A percentile compares a stretch with the other conserved stretches of the same genome.
phyloP scores from a whole-genome alignment of 192 early-diverging fungal genomes.

The Radiomyces spectabilis region DNA sequence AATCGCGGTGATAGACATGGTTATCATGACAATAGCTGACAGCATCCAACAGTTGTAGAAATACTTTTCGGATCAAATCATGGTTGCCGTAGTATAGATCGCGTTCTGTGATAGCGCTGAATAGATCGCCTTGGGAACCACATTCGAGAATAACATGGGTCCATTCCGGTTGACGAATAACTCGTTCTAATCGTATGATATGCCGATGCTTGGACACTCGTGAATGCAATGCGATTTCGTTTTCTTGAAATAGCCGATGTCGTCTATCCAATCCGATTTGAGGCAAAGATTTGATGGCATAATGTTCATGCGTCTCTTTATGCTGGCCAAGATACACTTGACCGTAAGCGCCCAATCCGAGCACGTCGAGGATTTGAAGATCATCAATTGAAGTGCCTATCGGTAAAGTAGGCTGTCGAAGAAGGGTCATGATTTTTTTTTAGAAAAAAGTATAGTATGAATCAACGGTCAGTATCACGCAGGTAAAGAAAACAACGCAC shows the following conservation, averaged over 20 bases:
- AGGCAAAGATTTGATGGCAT: constrained; percentile 69
- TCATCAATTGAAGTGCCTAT: constrained; percentile 29
- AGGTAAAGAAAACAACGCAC: too few relatives aligned
- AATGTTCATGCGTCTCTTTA: constrained; percentile 40
- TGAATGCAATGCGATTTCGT: constrained; percentile 59
- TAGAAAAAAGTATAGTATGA: too few relatives aligned
- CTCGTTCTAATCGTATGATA: constrained; percentile 56
- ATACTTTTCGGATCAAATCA: constrained; percentile 67
- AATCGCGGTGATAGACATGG: constrained; percentile 85
- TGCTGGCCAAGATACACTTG: constrained; percentile 63
- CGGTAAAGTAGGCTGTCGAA: too few relatives aligned
- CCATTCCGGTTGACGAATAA: constrained; percentile 59
- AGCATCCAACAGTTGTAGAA: constrained; percentile 82
- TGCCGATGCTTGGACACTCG: constrained; percentile 59
- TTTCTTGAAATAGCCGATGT: constrained; percentile 58
- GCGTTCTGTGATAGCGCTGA: constrained; percentile 84
- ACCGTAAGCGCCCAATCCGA: constrained; percentile 70
- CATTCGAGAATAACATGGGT: constrained; percentile 68
- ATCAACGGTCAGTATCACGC: too few relatives aligned
- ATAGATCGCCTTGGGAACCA: constrained; percentile 90
- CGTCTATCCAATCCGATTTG: constrained; percentile 50
- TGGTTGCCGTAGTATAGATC: constrained; percentile 70
- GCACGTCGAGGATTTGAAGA: constrained; percentile 37
- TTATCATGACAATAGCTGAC: constrained; percentile 65
- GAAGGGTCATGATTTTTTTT: too few relatives aligned